A percentile compares a stretch with the other conserved stretches of the same genome.
Conservation (phyloP, 208 protist species). For the Acanthamoeba healyi region DNA sequence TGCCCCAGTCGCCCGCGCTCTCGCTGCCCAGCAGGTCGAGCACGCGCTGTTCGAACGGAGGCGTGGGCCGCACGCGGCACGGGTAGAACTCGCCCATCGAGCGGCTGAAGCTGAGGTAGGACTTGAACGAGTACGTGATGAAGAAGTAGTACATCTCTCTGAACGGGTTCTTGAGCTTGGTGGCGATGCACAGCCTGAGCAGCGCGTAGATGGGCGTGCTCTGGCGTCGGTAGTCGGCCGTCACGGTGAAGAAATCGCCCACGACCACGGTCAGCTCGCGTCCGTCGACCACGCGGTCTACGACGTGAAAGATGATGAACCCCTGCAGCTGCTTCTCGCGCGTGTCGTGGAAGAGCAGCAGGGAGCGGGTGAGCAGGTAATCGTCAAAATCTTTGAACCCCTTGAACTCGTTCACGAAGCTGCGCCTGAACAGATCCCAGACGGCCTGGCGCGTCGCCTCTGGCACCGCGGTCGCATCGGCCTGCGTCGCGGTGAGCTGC, state of each 20-base stretch:
- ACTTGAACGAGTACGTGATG: constrained; percentile 68
- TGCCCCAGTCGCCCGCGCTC: constrained; percentile 64
- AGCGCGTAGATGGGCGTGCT: constrained; percentile 70
- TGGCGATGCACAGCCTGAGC: constrained; percentile 44
- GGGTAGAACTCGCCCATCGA: constrained; percentile 72
- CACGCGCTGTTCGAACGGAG: constrained; percentile 45
- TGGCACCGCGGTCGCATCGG: background rate
- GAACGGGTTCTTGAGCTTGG: constrained; percentile 51
- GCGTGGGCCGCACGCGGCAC: constrained; percentile 6
- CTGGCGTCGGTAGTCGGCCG: constrained; percentile 38
- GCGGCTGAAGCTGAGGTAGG: constrained; percentile 66
- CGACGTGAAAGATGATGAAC: constrained; percentile 63
- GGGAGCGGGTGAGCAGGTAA: constrained; percentile 38
- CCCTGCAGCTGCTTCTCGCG: constrained; percentile 50
- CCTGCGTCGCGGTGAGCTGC: constrained; percentile 49
- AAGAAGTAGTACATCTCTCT: constrained; percentile 71
- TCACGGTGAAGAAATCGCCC: constrained; percentile 62
- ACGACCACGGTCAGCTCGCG: constrained; percentile 52
- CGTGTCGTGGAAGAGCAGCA: constrained; percentile 58
- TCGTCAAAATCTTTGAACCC: constrained; percentile 55
- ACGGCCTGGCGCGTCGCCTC: constrained; percentile 29
- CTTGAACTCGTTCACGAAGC: constrained; percentile 71
- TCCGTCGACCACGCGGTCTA: constrained; percentile 33
- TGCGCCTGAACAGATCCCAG: constrained; percentile 57
- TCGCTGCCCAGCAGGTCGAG: constrained; percentile 28